These are phyloP conservation scores for Termitomyces sp. DNA, from an alignment of 768 basidiomycete genomes.

Conservation along the genomic window DNA sequence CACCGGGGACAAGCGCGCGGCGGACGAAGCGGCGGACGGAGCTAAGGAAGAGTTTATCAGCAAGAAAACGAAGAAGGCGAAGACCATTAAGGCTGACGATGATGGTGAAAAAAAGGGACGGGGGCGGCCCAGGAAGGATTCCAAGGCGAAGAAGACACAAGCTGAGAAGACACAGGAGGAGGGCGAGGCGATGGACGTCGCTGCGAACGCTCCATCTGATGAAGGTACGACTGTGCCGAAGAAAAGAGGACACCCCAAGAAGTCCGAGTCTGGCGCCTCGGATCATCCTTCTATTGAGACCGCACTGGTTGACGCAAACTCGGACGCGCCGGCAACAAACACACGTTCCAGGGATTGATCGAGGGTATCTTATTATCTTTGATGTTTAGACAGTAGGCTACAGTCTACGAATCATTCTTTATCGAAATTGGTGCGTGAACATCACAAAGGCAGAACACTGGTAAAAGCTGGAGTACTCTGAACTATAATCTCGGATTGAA, in stretches of 20 bases:
- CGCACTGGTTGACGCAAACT: background rate
- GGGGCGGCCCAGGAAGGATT: constrained; percentile 17
- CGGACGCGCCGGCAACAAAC: constrained; percentile 9
- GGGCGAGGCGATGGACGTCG: constrained; percentile 2
- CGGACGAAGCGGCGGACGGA: constrained; percentile 10
- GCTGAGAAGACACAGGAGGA: background rate
- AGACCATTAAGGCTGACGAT: constrained; percentile 7
- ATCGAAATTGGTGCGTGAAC: background rate
- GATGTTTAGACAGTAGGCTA: background rate
- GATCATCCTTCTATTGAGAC: constrained; percentile 6
- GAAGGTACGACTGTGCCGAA: background rate
- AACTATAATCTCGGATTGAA: background rate
- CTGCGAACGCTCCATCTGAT: background rate
- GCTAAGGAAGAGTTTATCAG: constrained; percentile 16
- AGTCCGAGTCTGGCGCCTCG: constrained; percentile 2
- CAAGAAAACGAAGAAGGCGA: constrained; percentile 25
- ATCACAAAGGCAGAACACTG: background rate
- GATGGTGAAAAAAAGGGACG: constrained; percentile 16
- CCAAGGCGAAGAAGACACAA: constrained; percentile 10
- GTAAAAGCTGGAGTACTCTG: background rate
- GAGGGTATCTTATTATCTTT: background rate
- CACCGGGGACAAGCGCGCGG: constrained; percentile 13
- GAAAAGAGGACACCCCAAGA: constrained; percentile 15
- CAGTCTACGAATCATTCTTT: background rate
- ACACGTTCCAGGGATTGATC: constrained; percentile 16